Evolutionary conservation across 768 basidiomycete genomes (phyloP).

Genomic region (Podaxis sp.): DNA sequence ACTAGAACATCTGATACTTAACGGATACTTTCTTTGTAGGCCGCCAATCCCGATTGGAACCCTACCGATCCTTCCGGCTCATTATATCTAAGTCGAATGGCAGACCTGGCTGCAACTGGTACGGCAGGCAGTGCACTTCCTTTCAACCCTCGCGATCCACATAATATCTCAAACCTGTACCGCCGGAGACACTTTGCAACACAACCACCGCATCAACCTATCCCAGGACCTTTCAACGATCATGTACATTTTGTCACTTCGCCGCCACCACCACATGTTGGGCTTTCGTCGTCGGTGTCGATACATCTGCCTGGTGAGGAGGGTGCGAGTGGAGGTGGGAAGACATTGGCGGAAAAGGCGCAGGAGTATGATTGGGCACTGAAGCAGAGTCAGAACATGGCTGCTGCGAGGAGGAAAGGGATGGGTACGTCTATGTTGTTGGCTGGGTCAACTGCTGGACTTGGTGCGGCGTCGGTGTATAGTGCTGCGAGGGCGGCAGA

Average conservation of each 20-base stretch:
- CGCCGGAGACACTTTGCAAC: conserved; percentile 6
- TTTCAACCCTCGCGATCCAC: conserved; percentile 16
- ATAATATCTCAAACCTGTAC: conserved; percentile 19
- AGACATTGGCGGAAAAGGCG: conserved; percentile 48
- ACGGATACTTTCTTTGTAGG: conserved; percentile 37
- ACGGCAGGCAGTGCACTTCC: conserved; percentile 6
- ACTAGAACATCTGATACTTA: not conserved
- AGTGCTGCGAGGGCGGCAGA: conserved; percentile 42
- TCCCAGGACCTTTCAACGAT: conserved; percentile 3
- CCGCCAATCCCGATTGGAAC: conserved; percentile 94
- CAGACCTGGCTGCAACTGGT: conserved; percentile 49
- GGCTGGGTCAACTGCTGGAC: conserved; percentile 32
- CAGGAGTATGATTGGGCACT: conserved; percentile 77
- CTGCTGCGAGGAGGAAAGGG: conserved; percentile 45
- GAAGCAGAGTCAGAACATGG: conserved; percentile 63
- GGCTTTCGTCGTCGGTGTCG: conserved; percentile 2
- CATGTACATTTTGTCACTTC: conserved; percentile 34
- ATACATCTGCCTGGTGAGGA: conserved; percentile 23
- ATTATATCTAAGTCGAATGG: conserved; percentile 84
- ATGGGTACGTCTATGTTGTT: conserved; percentile 42
- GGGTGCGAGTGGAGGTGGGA: conserved; percentile 11
- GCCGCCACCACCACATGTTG: conserved; percentile 21
- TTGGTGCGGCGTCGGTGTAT: conserved; percentile 45
- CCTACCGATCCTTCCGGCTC: conserved; percentile 90
- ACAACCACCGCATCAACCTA: conserved; percentile 11